Percentiles rank a stretch among this genome's conserved stretches.
Evolutionary conservation across 805 yeast genomes (phyloP).

Genomic region (Yarrowia divulgata): DNA sequence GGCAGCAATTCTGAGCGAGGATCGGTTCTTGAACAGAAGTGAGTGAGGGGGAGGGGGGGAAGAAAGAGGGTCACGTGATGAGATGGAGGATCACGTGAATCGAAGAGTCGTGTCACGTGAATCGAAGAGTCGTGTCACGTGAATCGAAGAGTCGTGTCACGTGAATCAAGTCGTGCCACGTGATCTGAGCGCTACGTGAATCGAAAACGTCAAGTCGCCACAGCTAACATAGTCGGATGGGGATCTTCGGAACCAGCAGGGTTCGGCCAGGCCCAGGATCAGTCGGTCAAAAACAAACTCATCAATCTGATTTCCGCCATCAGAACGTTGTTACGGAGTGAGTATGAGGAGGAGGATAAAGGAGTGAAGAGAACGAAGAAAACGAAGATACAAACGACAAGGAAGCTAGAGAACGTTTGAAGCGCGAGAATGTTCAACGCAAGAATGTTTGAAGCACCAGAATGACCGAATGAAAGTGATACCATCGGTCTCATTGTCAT

Average conservation of each 20-base stretch:
- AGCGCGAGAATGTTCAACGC: neutral
- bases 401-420: neutral
- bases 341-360: slow-evolving; percentile 45
- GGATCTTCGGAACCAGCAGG: slow-evolving; percentile 53
- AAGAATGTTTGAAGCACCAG: too few species aligned
- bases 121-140: neutral
- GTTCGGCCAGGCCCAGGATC: slow-evolving; percentile 55
- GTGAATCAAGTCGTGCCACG: too few species aligned
- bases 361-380: neutral
- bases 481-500: too few species aligned
- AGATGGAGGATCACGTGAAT: neutral
- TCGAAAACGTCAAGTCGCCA: too few species aligned
- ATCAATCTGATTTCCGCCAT: slow-evolving; percentile 74
- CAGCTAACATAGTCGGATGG: slow-evolving; percentile 55
- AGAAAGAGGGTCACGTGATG: neutral
- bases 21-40: slow-evolving; percentile 74
- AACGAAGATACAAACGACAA: too few species aligned
- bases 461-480: too few species aligned
- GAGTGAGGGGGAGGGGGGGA: slow-evolving; percentile 43
- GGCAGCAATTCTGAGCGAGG: slow-evolving; percentile 80
- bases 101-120: neutral
- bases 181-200: too few species aligned
- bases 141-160: neutral
- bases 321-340: slow-evolving; percentile 74
- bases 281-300: slow-evolving; percentile 63